Base-by-base conservation (phyloP, 345 rosid species). In the Erucastrum elatum region DNA sequence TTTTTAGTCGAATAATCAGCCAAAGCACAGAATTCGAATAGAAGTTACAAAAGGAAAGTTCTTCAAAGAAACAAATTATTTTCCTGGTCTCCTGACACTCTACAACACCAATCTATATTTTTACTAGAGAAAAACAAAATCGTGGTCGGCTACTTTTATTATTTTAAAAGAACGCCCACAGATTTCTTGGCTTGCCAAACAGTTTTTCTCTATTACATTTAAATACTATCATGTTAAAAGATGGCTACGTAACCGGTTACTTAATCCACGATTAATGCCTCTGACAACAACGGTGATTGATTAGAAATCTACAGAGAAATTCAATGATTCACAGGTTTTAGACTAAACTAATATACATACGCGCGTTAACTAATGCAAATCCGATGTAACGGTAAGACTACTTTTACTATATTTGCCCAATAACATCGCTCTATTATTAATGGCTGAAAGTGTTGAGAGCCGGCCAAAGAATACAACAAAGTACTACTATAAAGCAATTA, bases 401-500 rank as follows among this genome's bases (percentile, higher is more conserved):
- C 64, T 70, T 62, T 70, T 51, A 71, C 59, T 70, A 62, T 58
- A 44, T 64, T n/a, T 63, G 33, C 16, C 61, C 72, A 77, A 71
- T 70, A 72, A 10, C 64, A 70, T 53, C 2, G 17, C n/a, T 35
- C 53, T 46, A 46, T 46, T 46, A 46, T 46, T 46, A 13, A 46
- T 46, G 16, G 16, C 13, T 46, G 53, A 46, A 46, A 63, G 74
- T n/a, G 74, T 72, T 58, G 64, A 60, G 67, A 49, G 74, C 77
- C 56, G 69, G 74, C 77, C 77, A 73, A 9, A 72, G 8, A 33
- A 63, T 80, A 67, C 75, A 80, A 74, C 79, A 80, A 13, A 46
- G 70, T 21, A 17, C 31, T 25, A 4, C 53, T 46, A 74, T 80
- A 80, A 68, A 79, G 75, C 70, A 26, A 34, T 29, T 27, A 46